Base-by-base conservation (phyloP, 768 basidiomycete genomes). In the Phaeolepiota aurea region DNA sequence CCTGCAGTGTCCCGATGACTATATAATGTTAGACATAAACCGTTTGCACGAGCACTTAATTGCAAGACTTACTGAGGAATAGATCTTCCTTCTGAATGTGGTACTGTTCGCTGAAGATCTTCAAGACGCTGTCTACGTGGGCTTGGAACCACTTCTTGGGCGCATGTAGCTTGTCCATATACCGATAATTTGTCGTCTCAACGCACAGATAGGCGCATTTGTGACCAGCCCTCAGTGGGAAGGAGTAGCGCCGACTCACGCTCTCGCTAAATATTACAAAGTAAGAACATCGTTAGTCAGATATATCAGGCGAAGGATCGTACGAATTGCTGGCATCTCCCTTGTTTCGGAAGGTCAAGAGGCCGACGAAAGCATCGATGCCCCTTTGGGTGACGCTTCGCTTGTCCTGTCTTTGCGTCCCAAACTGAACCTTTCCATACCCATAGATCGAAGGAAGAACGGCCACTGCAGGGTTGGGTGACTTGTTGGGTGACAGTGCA, bases 121-220 rank as follows among this genome's bases (percentile, higher is more conserved):
- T 50, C 54, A 82, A 44, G 46, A 84, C 73, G 20, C 58, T 52
- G 41, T 77, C 68, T 23, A 75, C 68, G 44, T 83, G 76, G 3
- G 66, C 65, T 34, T 64, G 66, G 52, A 84, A 74, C 77, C 82
- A 84, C 43, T 59, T 65, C 46, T 71, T 74, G 0, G 79, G 72
- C 14, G 71, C 68, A 5, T 70, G 64, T 22, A 77, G 47, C 33
- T 66, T 64, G 39, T 74, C 69, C 36, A 81, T 63, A 47, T 75
- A 79, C 16, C 65, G 68, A 52, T 79, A 78, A 37, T 69, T 55
- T 21, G 73, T 76, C 40, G 73, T 62, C 50, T 84, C 82, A 2
- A 76, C 65, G 44, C 68, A 74, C 28, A 84, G 43, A 43, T 71
- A 65, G 0, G 82, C 79, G 15, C 65, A 51, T 42, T 73, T 72